A percentile compares a stretch with the other conserved stretches of the same genome.
phyloP scores from a whole-genome alignment of 768 basidiomycete genomes.

The Psilocybe subaeruginosa region DNA sequence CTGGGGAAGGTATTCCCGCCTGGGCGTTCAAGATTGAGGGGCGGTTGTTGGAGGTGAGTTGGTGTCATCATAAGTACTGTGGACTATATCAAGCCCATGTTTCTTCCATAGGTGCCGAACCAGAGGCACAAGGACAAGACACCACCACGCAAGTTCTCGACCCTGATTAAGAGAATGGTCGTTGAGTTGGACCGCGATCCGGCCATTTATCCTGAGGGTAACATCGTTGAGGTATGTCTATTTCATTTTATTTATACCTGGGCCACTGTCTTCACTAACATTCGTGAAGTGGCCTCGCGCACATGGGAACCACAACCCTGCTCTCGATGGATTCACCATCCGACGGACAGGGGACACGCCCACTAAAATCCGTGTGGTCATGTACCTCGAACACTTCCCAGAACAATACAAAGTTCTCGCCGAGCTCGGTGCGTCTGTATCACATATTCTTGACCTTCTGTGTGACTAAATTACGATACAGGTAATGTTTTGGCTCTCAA shows the following conservation, averaged over 20 bases:
- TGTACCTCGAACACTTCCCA: constrained; percentile 86
- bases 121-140: constrained; percentile 65
- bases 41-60: constrained; percentile 74
- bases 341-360: constrained; percentile 78
- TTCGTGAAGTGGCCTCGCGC: constrained; percentile 63
- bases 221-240: constrained; percentile 80
- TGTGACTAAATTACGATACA: constrained; percentile 26
- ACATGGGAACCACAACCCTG: constrained; percentile 56
- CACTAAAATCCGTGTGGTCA: constrained; percentile 79
- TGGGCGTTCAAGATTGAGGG: constrained; percentile 92
- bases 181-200: constrained; percentile 90
- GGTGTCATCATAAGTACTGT: not conserved
- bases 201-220: constrained; percentile 78
- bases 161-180: constrained; percentile 80
- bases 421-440: constrained; percentile 61
- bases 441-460: not conserved
- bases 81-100: not conserved
- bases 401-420: constrained; percentile 82
- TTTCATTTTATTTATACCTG: not conserved
- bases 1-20: constrained; percentile 87
- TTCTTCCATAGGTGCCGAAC: constrained; percentile 49
- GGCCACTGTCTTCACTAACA: not conserved
- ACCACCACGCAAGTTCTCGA: constrained; percentile 79
- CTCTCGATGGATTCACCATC: constrained; percentile 86
- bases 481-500: constrained; percentile 74